A percentile compares a stretch with the other conserved stretches of the same genome.
Evolutionary conservation across 306 rosid species (phyloP).

Genomic region (Castanopsis chinensis): DNA sequence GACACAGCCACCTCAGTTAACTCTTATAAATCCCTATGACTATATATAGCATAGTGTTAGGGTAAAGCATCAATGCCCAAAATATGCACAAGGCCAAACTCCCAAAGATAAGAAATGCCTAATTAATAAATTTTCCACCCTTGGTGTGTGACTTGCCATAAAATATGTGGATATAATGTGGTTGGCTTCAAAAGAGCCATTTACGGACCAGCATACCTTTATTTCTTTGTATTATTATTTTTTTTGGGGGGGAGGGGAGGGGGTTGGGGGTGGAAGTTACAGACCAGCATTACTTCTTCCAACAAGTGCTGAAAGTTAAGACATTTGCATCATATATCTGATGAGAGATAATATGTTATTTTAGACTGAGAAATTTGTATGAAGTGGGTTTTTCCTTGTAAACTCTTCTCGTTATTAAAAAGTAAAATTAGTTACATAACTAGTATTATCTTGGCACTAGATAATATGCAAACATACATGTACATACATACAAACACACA

Average conservation of each 20-base stretch:
- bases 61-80: conserved; percentile 2
- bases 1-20: conserved; percentile 4
- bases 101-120: neutral
- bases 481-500: neutral
- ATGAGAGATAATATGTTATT: conserved; percentile 6
- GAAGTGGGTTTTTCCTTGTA: neutral
- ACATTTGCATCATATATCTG: neutral
- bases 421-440: neutral
- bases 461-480: neutral
- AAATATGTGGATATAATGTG: conserved; percentile 6
- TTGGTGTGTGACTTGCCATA: neutral
- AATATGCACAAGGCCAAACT: neutral
- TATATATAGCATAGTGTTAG: neutral
- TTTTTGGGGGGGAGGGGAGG: fast-evolving
- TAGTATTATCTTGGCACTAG: neutral
- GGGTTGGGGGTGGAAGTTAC: neutral
- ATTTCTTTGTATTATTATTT: too few species aligned
- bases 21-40: conserved; percentile 3
- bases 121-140: neutral
- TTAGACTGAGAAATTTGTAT: neutral
- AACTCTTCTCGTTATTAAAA: neutral
- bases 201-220: conserved; percentile 3
- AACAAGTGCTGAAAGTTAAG: neutral
- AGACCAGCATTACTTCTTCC: conserved; percentile 8
- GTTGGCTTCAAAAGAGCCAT: neutral